Conservation (phyloP, 2,329 filamentous ascomycete genomes). For the Calonectria montana region DNA sequence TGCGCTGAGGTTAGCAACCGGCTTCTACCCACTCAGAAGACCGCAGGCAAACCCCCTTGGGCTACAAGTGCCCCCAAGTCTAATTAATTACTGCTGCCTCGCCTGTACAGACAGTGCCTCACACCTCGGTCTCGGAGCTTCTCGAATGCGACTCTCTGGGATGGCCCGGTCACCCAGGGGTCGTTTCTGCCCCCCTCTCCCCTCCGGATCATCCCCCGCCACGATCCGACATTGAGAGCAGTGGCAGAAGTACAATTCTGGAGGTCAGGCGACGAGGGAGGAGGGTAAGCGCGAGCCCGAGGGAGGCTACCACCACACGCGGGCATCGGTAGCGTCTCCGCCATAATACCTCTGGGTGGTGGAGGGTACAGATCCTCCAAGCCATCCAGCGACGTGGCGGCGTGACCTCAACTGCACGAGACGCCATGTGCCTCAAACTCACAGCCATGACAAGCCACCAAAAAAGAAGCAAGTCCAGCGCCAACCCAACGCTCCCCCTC, state of each 20-base stretch:
- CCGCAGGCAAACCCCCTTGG: not conserved
- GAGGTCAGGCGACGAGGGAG: slow-evolving; percentile 14
- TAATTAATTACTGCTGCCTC: slow-evolving; percentile 21
- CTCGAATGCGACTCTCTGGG: slow-evolving; percentile 37
- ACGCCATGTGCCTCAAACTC: slow-evolving; percentile 9
- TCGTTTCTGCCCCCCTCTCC: slow-evolving; percentile 10
- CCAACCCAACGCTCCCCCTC: not conserved
- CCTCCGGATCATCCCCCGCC: slow-evolving; percentile 18
- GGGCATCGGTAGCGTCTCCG: not conserved
- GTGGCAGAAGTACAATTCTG: not conserved
- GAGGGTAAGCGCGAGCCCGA: not conserved
- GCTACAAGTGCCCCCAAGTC: not conserved
- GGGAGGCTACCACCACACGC: slow-evolving; percentile 8
- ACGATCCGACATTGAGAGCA: slow-evolving; percentile 15
- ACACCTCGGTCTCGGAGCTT: not conserved
- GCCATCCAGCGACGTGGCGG: slow-evolving; percentile 6
- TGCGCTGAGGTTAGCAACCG: not conserved
- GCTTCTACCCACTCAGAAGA: not conserved
- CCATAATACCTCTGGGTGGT: not conserved
- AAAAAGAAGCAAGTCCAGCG: not conserved
- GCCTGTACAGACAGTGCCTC: not conserved
- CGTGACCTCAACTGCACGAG: slow-evolving; percentile 9
- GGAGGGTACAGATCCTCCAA: not conserved
- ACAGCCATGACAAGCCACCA: slow-evolving; percentile 23
- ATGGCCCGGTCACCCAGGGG: slow-evolving; percentile 18